These are phyloP conservation scores for Phialocephala subalpina DNA, from an alignment of 2,329 filamentous ascomycete species.

Conservation along the genomic window DNA sequence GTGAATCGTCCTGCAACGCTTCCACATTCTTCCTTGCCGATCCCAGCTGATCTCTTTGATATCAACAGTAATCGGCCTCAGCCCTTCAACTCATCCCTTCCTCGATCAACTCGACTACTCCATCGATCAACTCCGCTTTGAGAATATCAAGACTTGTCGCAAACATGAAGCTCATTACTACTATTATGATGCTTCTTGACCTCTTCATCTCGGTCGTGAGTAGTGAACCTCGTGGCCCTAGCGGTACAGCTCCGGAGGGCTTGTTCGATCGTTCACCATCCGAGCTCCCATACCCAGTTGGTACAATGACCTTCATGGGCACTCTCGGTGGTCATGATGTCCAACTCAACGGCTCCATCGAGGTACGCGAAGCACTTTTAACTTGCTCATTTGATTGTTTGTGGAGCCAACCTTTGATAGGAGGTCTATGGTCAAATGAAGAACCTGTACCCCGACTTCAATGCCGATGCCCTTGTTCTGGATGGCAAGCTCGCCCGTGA, in stretches of 20 bases:
- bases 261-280: neutral
- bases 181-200: neutral
- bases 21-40: too few relatives aligned
- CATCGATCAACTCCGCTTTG: neutral
- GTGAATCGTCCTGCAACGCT: too few relatives aligned
- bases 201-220: neutral
- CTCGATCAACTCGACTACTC: neutral
- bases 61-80: neutral
- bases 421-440: slow-evolving; percentile 3
- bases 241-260: neutral
- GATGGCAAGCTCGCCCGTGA: neutral
- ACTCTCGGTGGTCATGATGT: neutral
- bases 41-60: neutral
- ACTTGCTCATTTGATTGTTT: neutral
- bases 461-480: neutral
- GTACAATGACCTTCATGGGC: neutral
- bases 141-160: neutral
- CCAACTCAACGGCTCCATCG: neutral
- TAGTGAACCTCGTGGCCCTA: neutral
- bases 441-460: neutral
- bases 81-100: neutral
- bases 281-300: neutral
- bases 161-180: neutral
- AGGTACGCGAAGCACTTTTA: neutral
- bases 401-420: neutral